These are phyloP conservation scores for Allantophomopsis lycopodina DNA, from an alignment of 2,329 filamentous ascomycete species.

Conservation along the genomic window DNA sequence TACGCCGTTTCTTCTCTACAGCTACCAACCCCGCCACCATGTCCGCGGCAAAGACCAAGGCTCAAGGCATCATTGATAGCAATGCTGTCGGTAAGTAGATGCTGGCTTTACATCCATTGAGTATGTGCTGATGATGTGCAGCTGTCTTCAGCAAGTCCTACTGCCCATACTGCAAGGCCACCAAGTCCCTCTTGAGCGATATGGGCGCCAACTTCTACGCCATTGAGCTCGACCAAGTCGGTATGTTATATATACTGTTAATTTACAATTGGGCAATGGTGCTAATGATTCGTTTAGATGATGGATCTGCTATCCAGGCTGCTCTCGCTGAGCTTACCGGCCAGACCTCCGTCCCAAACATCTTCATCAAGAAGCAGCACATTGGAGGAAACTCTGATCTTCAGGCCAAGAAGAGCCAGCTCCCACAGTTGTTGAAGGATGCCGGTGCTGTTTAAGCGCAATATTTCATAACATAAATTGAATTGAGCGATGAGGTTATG, in stretches of 20 bases:
- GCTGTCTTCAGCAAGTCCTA: constrained; percentile 96
- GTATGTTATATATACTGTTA: constrained; percentile 33
- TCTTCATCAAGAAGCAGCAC: constrained; percentile 83
- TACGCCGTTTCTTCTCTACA: constrained; percentile 58
- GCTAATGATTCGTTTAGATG: constrained; percentile 36
- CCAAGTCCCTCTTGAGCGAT: constrained; percentile 61
- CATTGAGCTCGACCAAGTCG: constrained; percentile 74
- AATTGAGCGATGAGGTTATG: neutral
- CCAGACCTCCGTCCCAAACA: constrained; percentile 88
- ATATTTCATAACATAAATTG: neutral
- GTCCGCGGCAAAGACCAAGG: constrained; percentile 73
- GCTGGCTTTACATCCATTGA: neutral
- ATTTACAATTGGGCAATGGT: neutral
- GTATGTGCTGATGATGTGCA: constrained; percentile 17
- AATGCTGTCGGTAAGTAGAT: constrained; percentile 62
- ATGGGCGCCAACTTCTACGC: constrained; percentile 58
- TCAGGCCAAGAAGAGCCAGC: constrained; percentile 49
- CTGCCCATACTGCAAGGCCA: constrained; percentile 80
- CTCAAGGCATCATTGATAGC: constrained; percentile 75
- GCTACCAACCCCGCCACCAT: constrained; percentile 50
- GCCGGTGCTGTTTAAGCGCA: constrained; percentile 44
- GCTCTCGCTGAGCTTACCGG: constrained; percentile 67
- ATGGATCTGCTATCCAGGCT: constrained; percentile 71
- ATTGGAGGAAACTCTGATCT: constrained; percentile 94
- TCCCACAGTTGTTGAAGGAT: constrained; percentile 49